phyloP scores from a whole-genome alignment of 495 filamentous ascomycete genomes.

The Tuber umbilicatum region DNA sequence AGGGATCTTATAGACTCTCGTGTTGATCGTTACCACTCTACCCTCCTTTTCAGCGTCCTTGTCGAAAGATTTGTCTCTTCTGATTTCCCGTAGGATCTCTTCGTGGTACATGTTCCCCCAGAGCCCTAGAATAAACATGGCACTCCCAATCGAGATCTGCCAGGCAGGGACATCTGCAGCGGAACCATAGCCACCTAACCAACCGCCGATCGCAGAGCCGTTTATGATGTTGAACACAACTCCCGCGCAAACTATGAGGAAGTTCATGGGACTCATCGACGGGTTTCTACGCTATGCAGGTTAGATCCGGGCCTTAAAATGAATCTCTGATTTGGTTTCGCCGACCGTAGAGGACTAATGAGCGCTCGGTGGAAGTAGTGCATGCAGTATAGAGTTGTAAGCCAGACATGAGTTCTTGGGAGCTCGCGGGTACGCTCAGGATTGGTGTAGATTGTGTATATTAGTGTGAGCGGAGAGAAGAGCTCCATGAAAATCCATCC shows the following conservation, averaged over 20 bases:
- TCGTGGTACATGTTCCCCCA: constrained; percentile 77
- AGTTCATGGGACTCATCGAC: constrained; percentile 81
- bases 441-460: constrained; percentile 67
- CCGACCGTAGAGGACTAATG: constrained; percentile 57
- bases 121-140: constrained; percentile 58
- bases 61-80: constrained; percentile 47
- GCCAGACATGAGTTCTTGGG: constrained; percentile 21
- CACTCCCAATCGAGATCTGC: constrained; percentile 48
- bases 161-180: constrained; percentile 47
- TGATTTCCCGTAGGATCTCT: constrained; percentile 68
- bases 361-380: constrained; percentile 89
- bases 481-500: constrained; percentile 86
- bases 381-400: constrained; percentile 45
- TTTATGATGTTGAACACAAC: constrained; percentile 72
- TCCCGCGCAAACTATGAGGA: constrained; percentile 55
- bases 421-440: constrained; percentile 44
- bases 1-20: constrained; percentile 89
- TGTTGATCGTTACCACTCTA: constrained; percentile 46
- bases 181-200: constrained; percentile 71
- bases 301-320: neutral
- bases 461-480: constrained; percentile 64
- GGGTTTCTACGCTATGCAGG: constrained; percentile 54
- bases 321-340: neutral
- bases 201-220: constrained; percentile 65
- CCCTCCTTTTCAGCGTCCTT: constrained; percentile 43